These are phyloP conservation scores for Saprolegnia diclina DNA, from an alignment of 352 stramenopile species.

Conservation along the genomic window DNA sequence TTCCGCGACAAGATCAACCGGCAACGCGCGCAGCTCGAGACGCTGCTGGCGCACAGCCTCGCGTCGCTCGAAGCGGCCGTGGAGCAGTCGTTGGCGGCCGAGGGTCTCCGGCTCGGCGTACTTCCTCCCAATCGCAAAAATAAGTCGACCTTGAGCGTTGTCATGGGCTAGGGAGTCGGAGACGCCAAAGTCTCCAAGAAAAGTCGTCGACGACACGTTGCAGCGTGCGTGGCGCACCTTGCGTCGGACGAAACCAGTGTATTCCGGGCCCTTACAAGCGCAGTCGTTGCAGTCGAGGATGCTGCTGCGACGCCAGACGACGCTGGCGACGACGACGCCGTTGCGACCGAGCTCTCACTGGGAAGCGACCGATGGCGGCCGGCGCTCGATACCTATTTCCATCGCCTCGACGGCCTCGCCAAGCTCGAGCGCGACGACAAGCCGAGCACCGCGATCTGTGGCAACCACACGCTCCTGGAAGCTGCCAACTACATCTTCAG, in stretches of 20 bases:
- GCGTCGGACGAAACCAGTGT: too few relatives aligned
- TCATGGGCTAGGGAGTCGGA: conserved; percentile 10
- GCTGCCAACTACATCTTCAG: conserved; percentile 28
- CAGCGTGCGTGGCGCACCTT: too few relatives aligned
- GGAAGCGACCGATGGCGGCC: not conserved
- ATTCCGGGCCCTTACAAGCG: too few relatives aligned
- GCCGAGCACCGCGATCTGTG: conserved; percentile 62
- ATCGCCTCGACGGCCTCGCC: conserved; percentile 43
- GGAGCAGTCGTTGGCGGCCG: not conserved
- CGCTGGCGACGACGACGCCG: not conserved
- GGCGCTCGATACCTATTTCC: conserved; percentile 40
- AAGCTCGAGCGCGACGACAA: conserved; percentile 38
- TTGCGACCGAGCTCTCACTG: not conserved
- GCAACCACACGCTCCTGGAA: conserved; percentile 51
- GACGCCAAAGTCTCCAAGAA: conserved; percentile 13
- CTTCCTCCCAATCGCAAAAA: not conserved
- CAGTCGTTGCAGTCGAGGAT: conserved; percentile 27
- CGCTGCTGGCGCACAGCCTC: conserved; percentile 28
- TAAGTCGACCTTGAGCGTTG: too few relatives aligned
- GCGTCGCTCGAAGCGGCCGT: conserved; percentile 31
- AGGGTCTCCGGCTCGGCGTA: conserved; percentile 6
- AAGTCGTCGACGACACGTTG: too few relatives aligned
- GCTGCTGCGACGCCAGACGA: conserved; percentile 22
- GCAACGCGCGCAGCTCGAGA: conserved; percentile 28
- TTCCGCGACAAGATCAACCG: conserved; percentile 27